Evolutionary conservation across 805 yeast species (phyloP).

Genomic region (Wickerhamomyces bisporus): DNA sequence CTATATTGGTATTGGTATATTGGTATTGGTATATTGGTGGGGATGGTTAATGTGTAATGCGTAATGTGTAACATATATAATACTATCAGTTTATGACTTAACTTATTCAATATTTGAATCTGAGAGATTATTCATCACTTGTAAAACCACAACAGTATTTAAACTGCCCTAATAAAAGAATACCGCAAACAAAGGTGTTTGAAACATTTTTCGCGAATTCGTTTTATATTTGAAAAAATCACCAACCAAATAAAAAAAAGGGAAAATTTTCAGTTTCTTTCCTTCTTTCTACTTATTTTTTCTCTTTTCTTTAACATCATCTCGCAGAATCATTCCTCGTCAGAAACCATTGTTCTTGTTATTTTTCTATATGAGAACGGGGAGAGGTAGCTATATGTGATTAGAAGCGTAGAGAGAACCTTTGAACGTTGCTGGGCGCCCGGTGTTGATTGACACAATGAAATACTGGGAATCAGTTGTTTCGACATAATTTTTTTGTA

Average conservation of each 20-base stretch:
- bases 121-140: no score
- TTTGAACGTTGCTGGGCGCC: conserved; percentile 22
- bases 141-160: no score
- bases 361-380: not conserved
- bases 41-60: no score
- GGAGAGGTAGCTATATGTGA: not conserved
- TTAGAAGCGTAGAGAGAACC: conserved; percentile 15
- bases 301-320: conserved; percentile 1
- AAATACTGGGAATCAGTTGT: conserved; percentile 36
- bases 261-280: not conserved
- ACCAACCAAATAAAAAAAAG: not conserved
- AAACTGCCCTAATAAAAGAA: no score
- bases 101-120: no score
- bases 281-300: not conserved
- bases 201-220: no score
- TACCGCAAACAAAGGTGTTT: no score
- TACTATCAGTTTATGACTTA: no score
- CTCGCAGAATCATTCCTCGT: conserved; percentile 2
- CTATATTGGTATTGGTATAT: not conserved
- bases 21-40: no score
- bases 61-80: no score
- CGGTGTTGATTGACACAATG: conserved; percentile 16
- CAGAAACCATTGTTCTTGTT: conserved; percentile 1
- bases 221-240: no score
- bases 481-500: conserved; percentile 23